A percentile compares a stretch with the other conserved stretches of the same genome.
Evolutionary conservation across 83 land plant species (phyloP).

Genomic region (Larix sibirica): DNA sequence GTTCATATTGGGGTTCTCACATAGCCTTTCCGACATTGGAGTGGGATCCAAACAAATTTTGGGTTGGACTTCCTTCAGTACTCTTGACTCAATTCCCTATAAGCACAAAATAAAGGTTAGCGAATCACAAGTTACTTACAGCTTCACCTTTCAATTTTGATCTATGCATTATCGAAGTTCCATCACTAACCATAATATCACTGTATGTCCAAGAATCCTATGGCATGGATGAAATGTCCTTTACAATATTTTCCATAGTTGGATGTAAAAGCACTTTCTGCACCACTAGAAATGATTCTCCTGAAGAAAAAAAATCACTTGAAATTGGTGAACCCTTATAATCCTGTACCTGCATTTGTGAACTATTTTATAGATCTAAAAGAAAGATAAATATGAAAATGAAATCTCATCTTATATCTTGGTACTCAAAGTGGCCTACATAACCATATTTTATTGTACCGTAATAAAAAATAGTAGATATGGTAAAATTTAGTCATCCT

Average conservation of each 20-base stretch:
- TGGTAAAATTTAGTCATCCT: background rate
- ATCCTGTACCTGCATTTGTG: constrained; percentile 49
- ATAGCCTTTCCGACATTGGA: constrained; percentile 69
- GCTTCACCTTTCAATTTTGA: background rate
- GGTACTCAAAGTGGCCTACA: background rate
- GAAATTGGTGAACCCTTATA: constrained; percentile 37
- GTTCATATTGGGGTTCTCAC: constrained; percentile 32
- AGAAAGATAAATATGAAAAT: no score
- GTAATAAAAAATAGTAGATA: background rate
- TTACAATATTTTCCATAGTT: constrained; percentile 86
- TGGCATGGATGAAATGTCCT: constrained; percentile 78
- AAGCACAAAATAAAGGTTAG: constrained; percentile 7
- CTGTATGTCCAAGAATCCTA: constrained; percentile 88
- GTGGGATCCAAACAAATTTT: constrained; percentile 83
- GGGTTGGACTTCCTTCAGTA: constrained; percentile 84
- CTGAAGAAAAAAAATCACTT: constrained; percentile 18
- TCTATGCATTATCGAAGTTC: constrained; percentile 7
- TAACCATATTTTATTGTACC: background rate
- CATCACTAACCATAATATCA: constrained; percentile 80
- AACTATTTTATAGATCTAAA: no score
- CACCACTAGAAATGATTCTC: constrained; percentile 45
- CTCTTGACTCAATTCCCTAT: constrained; percentile 92
- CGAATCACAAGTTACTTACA: background rate
- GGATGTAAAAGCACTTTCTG: constrained; percentile 68
- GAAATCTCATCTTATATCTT: no score